Base-by-base conservation (phyloP, 495 filamentous ascomycete species). In the Talaromyces borbonicus region DNA sequence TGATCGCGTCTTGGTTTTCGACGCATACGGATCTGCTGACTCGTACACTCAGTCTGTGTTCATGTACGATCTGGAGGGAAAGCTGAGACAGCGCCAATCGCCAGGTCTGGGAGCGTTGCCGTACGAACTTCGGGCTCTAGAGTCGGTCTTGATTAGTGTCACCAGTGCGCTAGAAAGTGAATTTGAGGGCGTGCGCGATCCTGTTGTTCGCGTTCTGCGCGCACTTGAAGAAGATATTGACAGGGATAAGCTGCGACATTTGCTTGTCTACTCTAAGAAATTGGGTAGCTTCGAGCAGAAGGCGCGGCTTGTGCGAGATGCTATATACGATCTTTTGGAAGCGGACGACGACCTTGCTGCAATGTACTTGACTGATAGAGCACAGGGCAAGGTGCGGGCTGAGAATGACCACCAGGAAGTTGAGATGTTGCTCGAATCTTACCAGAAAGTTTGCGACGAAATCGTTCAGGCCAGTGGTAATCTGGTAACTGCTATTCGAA, bases 191-290 rank as follows among this genome's bases (percentile, higher is more conserved):
- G 83, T 98, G 2, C 77, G 89, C 33, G 87, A 95, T 40, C 90
- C 93, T 0, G 90, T 98, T 6, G 86, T 95, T 44, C 75, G 79
- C 24, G 84, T 98, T 31, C 72, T 98, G 5, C 72, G 82, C 49
- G 89, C 95, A 50, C 70, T 98, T 5, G 92, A 98, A 68, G 92
- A 97, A 50, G 92, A 96, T 53, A 96, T 98, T 50, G 92, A 97
- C 55, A 72, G 92, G 11, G 90, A 98, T 52, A 94, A 95, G 65
- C 69, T 98, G 11, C 74, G 93, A 20, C 80, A 92, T 49, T 71
- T 98, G 3, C 76, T 98, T 30, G 85, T 96, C 24, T 85, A 95
- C 58, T 93, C 87, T 22, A 98, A 98, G 65, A 85, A 90, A 55
- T 72, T 97, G 38, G 92, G 89, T 60, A 94, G 90, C 5, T 98